Evolutionary conservation across 768 basidiomycete species (phyloP), one percentile per base, ranked within the genome.

Genomic region (Trametopsis cervina): DNA sequence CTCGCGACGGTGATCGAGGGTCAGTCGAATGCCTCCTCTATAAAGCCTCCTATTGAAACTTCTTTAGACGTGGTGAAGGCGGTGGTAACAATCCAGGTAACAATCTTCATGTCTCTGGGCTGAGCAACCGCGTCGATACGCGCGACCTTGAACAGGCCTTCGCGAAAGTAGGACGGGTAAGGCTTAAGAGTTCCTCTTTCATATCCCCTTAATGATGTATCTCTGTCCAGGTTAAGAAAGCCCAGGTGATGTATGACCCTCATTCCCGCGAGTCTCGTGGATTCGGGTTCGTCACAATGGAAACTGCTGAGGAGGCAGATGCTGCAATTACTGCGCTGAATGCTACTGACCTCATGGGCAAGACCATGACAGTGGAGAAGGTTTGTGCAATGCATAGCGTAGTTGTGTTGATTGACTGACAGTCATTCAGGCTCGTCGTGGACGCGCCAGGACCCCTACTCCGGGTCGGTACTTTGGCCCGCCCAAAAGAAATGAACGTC

Each of bases 391-490:
- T 10, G 13, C 15, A 6, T 15, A n/a, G 37, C 25, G 26, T 13
- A 11, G 9, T 17, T 15, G 17, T 43, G 24, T 21, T 44, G 7
- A 33, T 52, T 57, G 12, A 40, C 46, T 26, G 4, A 45, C 42
- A 17, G 44, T 56, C 21, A 5, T 48, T 11, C 50, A 90, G 89
- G 91, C 91, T 54, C 86, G 90, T 43, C 85, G 90, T 55, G 91
- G 86, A 47, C 84, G 91, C 52, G 91, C 90, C 15, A 76, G 91
- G 54, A 89, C 91, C 11, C 88, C 95, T 2, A 99, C 95, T 4
- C 95, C 95, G 2, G 95, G 95, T 22, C 72, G 86, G 45, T 99
- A 99, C 76, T 90, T 89, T 53, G 94, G 92, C 0, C 90, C 92
- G 40, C 89, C 92, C 38, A 92, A 94, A 69, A 77, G 88, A 33